Base-by-base conservation (phyloP, 23 red algal genomes). In the Gracilaria caudata region DNA sequence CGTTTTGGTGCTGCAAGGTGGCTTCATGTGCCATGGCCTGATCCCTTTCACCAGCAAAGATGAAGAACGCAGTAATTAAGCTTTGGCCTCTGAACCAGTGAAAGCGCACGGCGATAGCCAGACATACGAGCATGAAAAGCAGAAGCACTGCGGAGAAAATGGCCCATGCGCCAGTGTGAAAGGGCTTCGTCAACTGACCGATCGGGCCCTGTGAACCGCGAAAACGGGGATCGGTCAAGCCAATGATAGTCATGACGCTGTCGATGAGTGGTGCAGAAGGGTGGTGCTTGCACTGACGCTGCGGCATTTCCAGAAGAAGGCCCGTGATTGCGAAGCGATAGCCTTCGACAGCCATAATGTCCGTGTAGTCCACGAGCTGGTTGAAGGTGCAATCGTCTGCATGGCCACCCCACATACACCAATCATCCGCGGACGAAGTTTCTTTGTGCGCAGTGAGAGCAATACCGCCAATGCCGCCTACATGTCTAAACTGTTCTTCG, bases 341-440 rank as follows among this genome's bases (percentile, higher is more conserved):
- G 0, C 34, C 30, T 10, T 46, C 19, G 11, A 2, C 34, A 10
- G 79, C 79, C 16, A 14, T 35, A 24, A 66, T 14, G 20, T 64
- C 32, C 5, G 51, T 83, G 28, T 43, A 83, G 59, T 66, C 63
- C 19, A 83, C 79, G 53, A 83, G 53, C 58, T 83, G 57, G 32
- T 83, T 83, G 55, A 83, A 83, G 29, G 55, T 44, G 58, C 79
- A 83, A 21, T 83, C 17, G 58, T 83, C 56, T 7, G 79, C 10
- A 39, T 83, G 79, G 23, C 79, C 79, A 36, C 36, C 79, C 79
- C 79, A 83, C 79, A 83, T 83, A 59, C 79, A 83, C 57, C 28
- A 66, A 34, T 64, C 82, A 19, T 64, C 32, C 4, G 26, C 6
- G 9, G 82, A 86, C 36, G 82, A 86, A 19, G 82, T 86, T 65